Percentiles rank a stretch among this genome's conserved stretches.
These are phyloP conservation scores for Dichotomopilus funicola DNA, from an alignment of 2,329 filamentous ascomycete species.

Conservation along the genomic window DNA sequence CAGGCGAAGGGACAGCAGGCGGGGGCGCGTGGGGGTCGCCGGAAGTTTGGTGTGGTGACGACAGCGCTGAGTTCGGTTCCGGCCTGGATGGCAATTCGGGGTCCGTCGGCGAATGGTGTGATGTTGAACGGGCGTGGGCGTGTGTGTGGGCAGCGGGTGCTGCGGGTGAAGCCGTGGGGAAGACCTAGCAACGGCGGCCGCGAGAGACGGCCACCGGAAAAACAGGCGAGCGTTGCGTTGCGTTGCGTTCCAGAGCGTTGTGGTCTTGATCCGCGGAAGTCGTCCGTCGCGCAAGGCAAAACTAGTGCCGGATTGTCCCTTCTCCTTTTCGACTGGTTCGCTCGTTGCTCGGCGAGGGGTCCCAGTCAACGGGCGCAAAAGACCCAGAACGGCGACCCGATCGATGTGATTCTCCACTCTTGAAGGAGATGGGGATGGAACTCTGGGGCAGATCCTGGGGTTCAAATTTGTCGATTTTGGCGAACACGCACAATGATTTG, in stretches of 20 bases:
- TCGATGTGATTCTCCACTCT: not conserved
- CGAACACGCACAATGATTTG: no score
- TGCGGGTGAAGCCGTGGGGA: conserved; percentile 45
- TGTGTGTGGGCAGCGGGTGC: conserved; percentile 19
- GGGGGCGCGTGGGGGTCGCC: conserved; percentile 29
- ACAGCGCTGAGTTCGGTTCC: conserved; percentile 25
- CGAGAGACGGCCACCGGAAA: conserved; percentile 38
- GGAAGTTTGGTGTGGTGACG: conserved; percentile 29
- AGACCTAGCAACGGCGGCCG: conserved; percentile 37
- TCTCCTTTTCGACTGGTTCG: not conserved
- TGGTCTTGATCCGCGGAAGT: no score
- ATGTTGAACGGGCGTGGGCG: conserved; percentile 17
- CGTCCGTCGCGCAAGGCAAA: no score
- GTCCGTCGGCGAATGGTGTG: conserved; percentile 24
- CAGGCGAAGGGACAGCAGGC: conserved; percentile 13
- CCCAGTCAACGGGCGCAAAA: not conserved
- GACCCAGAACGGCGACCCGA: not conserved
- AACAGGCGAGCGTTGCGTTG: not conserved
- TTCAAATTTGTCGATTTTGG: no score
- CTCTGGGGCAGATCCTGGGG: no score
- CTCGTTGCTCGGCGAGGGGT: not conserved
- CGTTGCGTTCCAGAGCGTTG: no score
- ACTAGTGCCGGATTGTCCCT: conserved; percentile 8
- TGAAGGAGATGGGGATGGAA: not conserved
- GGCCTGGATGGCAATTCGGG: conserved; percentile 12